Evolutionary conservation across 2,329 filamentous ascomycete species (phyloP), one percentile per base, ranked within the genome.

Genomic region (Phialophora macrospora): DNA sequence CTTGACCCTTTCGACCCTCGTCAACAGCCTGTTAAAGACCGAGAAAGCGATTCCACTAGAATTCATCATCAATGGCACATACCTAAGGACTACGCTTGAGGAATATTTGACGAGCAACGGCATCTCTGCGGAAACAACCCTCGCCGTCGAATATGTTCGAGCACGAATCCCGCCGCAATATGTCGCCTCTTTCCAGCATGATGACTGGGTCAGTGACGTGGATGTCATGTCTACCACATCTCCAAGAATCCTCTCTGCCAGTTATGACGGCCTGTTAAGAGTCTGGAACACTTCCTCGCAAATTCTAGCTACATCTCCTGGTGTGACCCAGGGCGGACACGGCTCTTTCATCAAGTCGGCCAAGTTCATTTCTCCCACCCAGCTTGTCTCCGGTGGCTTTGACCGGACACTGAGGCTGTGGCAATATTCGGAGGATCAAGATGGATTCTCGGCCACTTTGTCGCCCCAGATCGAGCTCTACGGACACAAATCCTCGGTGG

Each of bases 61-160:
- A 79, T 98, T 99, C 81, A 86, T 99, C 72, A 89, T 96, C 80
- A 95, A 97, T 78, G 95, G 95, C 77, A 89, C 90, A 74, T 97
- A 96, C 78, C 86, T 99, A 59, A 90, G 91, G 68, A 91, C 93
- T 28, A 92, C 91, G 20, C 87, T 99, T 71, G 92, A 97, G 76
- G 91, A 97, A 74, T 97, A 96, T 79, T 87, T 99, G 66, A 88
- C 88, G 17, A 83, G 88, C 68, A 91, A 95, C 74, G 94, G 94
- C 57, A 88, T 98, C 67, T 97, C 92, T 22, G 87, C 92, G 49
- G 95, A 99, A 81, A 90, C 89, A 4, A 94, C 90, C 3, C 81
- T 99, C 60, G 90, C 89, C 41, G 85, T 99, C 64, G 93, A 98
- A 81, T 99, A 98, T 79, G 92, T 97, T 41, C 90, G 93, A 73